phyloP scores from a whole-genome alignment of 805 yeast genomes.

The Metschnikowia borealis region DNA sequence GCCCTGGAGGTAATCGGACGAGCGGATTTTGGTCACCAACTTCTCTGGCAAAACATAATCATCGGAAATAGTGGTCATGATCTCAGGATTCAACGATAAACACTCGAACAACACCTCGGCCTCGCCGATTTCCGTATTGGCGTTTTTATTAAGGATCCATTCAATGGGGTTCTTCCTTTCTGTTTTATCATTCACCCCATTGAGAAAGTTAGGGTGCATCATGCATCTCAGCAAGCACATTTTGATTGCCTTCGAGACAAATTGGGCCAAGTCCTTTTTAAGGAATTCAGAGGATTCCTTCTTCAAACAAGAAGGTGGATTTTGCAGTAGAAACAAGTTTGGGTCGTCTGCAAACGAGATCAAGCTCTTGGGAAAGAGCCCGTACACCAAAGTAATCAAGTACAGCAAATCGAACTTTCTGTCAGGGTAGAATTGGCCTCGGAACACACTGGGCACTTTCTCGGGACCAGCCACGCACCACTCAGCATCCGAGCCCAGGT shows the following conservation, averaged over 20 bases:
- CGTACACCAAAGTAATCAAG: slow-evolving; percentile 51
- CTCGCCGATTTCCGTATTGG: slow-evolving; percentile 14
- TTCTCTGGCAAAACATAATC: slow-evolving; percentile 5
- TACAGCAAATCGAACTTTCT: slow-evolving; percentile 26
- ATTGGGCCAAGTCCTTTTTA: slow-evolving; percentile 24
- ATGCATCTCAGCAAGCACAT: slow-evolving; percentile 24
- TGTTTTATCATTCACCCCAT: slow-evolving; percentile 20
- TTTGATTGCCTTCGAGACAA: slow-evolving; percentile 16
- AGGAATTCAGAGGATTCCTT: slow-evolving; percentile 32
- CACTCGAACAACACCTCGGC: slow-evolving; percentile 21
- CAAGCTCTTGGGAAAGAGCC: slow-evolving; percentile 52
- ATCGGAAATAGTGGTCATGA: slow-evolving; percentile 16
- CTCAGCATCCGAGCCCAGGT: neutral
- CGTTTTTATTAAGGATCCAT: slow-evolving; percentile 18
- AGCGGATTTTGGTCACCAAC: slow-evolving; percentile 5
- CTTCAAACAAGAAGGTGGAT: slow-evolving; percentile 16
- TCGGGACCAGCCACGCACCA: slow-evolving; percentile 1
- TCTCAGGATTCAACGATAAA: slow-evolving; percentile 19
- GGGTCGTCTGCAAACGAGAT: slow-evolving; percentile 43
- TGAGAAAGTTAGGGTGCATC: slow-evolving; percentile 47
- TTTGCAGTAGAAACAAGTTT: slow-evolving; percentile 24
- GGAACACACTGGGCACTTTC: neutral
- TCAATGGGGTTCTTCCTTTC: slow-evolving; percentile 20
- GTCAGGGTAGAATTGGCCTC: slow-evolving; percentile 15
- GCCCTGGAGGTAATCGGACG: neutral